Percentiles rank a stretch among this genome's conserved stretches.
These are phyloP conservation scores for Antarctomyces pellizariae DNA, from an alignment of 495 filamentous ascomycete species.

Conservation along the genomic window DNA sequence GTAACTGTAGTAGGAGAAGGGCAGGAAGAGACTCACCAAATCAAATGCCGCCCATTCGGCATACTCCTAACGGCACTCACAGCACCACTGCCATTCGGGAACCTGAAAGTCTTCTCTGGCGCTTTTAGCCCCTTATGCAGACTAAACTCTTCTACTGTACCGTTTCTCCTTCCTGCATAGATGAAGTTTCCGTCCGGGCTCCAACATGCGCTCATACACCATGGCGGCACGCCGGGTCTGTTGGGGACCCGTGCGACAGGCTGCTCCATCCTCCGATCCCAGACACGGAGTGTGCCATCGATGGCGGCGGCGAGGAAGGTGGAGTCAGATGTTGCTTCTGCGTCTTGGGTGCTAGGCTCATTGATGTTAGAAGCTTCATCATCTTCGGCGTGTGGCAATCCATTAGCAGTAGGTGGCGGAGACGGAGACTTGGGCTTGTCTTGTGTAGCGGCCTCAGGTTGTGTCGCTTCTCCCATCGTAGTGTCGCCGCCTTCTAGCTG, in stretches of 20 bases:
- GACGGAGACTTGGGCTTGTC: constrained; percentile 15
- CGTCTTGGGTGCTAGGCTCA: constrained; percentile 15
- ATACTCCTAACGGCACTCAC: constrained; percentile 74
- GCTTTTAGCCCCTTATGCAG: constrained; percentile 55
- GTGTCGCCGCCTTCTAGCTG: background rate
- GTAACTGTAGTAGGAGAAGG: background rate
- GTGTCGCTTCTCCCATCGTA: constrained; percentile 1
- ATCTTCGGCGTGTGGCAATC: constrained; percentile 28
- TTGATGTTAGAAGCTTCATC: constrained; percentile 12
- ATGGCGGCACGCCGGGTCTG: constrained; percentile 53
- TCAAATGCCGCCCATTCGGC: constrained; percentile 79
- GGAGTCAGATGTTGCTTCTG: constrained; percentile 25
- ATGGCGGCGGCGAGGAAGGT: constrained; percentile 75
- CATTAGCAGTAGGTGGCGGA: constrained; percentile 17
- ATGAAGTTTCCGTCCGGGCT: constrained; percentile 87
- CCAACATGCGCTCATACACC: constrained; percentile 99
- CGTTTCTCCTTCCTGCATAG: constrained; percentile 79
- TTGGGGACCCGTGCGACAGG: constrained; percentile 60
- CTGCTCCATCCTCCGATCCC: constrained; percentile 61
- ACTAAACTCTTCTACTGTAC: constrained; percentile 84
- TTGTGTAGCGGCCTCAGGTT: constrained; percentile 11
- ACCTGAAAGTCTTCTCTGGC: constrained; percentile 65
- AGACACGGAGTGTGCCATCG: constrained; percentile 71
- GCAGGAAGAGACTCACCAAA: constrained; percentile 37
- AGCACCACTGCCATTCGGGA: constrained; percentile 70